phyloP scores from a whole-genome alignment of 2,329 filamentous ascomycete species.

The Karstenula rhodostoma region DNA sequence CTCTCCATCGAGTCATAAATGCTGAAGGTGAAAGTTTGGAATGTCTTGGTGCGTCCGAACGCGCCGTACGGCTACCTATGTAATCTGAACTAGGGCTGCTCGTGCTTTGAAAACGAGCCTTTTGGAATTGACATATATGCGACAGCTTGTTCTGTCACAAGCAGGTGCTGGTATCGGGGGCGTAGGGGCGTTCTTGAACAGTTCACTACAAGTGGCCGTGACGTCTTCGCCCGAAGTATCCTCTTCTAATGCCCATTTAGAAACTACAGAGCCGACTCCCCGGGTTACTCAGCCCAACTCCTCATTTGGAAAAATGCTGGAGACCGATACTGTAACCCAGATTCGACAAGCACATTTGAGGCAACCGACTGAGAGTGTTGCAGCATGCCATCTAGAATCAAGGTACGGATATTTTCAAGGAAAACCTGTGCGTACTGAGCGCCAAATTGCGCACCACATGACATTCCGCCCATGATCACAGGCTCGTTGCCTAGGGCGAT shows the following conservation, averaged over 20 bases:
- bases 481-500: constrained; percentile 44
- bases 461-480: constrained; percentile 53
- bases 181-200: constrained; percentile 36
- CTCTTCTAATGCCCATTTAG: constrained; percentile 44
- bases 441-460: constrained; percentile 56
- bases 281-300: no score
- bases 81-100: neutral
- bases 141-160: constrained; percentile 33
- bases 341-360: constrained; percentile 46
- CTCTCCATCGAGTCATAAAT: no score
- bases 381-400: constrained; percentile 56
- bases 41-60: no score
- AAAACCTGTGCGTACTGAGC: constrained; percentile 54
- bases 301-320: constrained; percentile 47
- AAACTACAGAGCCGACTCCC: no score
- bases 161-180: constrained; percentile 46
- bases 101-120: constrained; percentile 32
- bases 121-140: constrained; percentile 37
- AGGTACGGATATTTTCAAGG: constrained; percentile 51
- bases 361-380: constrained; percentile 51
- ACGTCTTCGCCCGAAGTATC: constrained; percentile 37
- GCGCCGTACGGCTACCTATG: no score
- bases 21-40: neutral
- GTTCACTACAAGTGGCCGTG: constrained; percentile 26
- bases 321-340: constrained; percentile 49